Evolutionary conservation across 2,329 filamentous ascomycete species (phyloP).

Genomic region (Rhynchosporium agropyri): DNA sequence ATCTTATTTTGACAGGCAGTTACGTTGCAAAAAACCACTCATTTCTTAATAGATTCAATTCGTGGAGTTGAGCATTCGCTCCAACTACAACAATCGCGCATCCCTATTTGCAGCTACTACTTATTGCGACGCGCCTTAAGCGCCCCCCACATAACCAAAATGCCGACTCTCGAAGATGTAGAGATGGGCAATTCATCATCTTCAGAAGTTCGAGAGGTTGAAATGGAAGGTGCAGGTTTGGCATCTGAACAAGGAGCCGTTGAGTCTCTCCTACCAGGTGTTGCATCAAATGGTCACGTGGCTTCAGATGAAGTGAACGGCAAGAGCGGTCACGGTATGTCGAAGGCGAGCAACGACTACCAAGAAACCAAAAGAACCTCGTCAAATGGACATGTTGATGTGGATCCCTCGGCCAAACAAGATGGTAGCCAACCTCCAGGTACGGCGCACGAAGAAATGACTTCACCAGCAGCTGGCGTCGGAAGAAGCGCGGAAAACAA

Average conservation of each 20-base stretch:
- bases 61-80: not conserved
- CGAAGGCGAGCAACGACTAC: not conserved
- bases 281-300: conserved; percentile 7
- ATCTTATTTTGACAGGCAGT: not conserved
- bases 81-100: not conserved
- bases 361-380: not conserved
- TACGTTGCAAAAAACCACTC: not conserved
- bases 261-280: not conserved
- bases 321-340: not conserved
- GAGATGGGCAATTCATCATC: conserved; percentile 17
- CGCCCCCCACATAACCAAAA: conserved; percentile 6
- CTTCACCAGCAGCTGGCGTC: conserved; percentile 5
- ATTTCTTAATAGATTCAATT: not conserved
- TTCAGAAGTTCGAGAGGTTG: conserved; percentile 8
- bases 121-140: not conserved
- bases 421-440: conserved; percentile 1
- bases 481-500: not conserved
- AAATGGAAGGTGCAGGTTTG: conserved; percentile 12
- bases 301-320: not conserved
- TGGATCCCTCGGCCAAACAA: not conserved
- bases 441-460: conserved; percentile 11
- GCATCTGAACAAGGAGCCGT: not conserved
- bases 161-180: conserved; percentile 15
- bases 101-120: not conserved
- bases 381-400: not conserved